Evolutionary conservation across 2,329 filamentous ascomycete genomes (phyloP), one percentile per base, ranked within the genome.

Genomic region (Biscogniauxia sp.): DNA sequence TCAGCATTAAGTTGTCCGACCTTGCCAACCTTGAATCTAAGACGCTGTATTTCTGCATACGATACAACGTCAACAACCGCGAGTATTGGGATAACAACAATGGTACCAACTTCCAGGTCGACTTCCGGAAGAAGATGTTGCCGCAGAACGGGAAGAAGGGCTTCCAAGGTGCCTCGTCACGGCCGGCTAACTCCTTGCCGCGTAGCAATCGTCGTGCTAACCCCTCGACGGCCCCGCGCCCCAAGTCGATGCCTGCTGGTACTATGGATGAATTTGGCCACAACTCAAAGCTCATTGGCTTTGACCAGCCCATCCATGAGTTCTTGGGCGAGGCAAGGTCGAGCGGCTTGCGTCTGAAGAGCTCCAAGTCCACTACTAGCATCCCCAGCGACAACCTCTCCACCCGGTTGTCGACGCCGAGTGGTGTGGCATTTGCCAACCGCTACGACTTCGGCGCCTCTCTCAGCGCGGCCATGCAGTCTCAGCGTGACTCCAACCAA

Each of bases 381-480:
- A 75, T 91, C 58, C 83, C 89, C 23, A 86, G 84, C 57, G 87
- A 91, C 65, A 86, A 83, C 67, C 72, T 88, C 20, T 71, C 83
- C 68, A 76, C 80, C 70, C 74, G 80, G 37, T 72, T 86, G 23
- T 74, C 82, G 0, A 77, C 84, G 1, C 84, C 85, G 0, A 87
- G 84, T 65, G 86, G 87, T 25, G 88, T 91, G 69, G 90, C 89
- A 19, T 97, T 98, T 74, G 91, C 92, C 53, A 93, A 93, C 75
- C 90, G 95, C 57, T 99, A 99, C 74, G 94, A 98, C 78, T 98
- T 99, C 75, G 89, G 91, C 63, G 92, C 92, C n/a, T 98, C 95
- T 0, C 83, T 98, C 28, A 88, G 84, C 57, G 92, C 93, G 56
- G 93, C 92, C 13, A 89, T 94, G 73, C 87, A 89, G 70, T 88